Percentiles rank a stretch among this genome's conserved stretches.
Conservation (phyloP, 192 early-diverging fungal species). For the Kappamyces sp. region DNA sequence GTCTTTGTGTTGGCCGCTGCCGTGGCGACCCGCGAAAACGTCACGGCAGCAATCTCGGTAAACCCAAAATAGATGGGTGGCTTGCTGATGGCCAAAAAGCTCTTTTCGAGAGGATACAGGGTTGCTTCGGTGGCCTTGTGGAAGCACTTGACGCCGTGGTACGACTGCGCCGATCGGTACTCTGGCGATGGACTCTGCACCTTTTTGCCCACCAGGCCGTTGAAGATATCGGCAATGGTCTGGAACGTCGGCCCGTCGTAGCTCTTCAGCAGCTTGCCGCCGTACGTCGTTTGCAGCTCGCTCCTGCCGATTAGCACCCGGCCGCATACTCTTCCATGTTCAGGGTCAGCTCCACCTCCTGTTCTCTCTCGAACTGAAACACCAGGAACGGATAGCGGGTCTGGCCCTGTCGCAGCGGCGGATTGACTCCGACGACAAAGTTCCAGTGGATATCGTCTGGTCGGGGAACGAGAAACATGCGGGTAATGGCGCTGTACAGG, state of each 20-base stretch:
- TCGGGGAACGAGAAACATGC: slow-evolving; percentile 84
- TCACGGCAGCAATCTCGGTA: slow-evolving; percentile 71
- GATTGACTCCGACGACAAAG: slow-evolving; percentile 92
- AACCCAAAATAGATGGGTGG: slow-evolving; percentile 83
- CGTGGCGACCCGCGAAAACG: slow-evolving; percentile 71
- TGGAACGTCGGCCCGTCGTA: slow-evolving; percentile 86
- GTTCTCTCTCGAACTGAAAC: slow-evolving; percentile 91
- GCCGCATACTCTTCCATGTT: slow-evolving; percentile 67
- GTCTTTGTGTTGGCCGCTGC: slow-evolving; percentile 55
- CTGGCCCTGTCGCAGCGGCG: slow-evolving; percentile 94
- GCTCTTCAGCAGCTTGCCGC: slow-evolving; percentile 66
- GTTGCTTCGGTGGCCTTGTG: slow-evolving; percentile 95
- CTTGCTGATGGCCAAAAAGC: slow-evolving; percentile 91
- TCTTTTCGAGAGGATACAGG: slow-evolving; percentile 88
- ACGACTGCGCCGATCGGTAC: slow-evolving; percentile 58
- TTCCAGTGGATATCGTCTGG: slow-evolving; percentile 87
- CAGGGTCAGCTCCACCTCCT: slow-evolving; percentile 76
- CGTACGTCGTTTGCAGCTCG: slow-evolving; percentile 61
- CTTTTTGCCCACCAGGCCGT: slow-evolving; percentile 70
- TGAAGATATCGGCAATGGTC: slow-evolving; percentile 80
- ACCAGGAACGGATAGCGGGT: slow-evolving; percentile 92
- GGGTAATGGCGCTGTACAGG: slow-evolving; percentile 73
- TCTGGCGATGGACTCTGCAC: slow-evolving; percentile 57
- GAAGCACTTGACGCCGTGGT: slow-evolving; percentile 85
- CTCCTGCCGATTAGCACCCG: slow-evolving; percentile 21